These are phyloP conservation scores for Calycina herbarum DNA, from an alignment of 2,329 filamentous ascomycete species.

Conservation along the genomic window DNA sequence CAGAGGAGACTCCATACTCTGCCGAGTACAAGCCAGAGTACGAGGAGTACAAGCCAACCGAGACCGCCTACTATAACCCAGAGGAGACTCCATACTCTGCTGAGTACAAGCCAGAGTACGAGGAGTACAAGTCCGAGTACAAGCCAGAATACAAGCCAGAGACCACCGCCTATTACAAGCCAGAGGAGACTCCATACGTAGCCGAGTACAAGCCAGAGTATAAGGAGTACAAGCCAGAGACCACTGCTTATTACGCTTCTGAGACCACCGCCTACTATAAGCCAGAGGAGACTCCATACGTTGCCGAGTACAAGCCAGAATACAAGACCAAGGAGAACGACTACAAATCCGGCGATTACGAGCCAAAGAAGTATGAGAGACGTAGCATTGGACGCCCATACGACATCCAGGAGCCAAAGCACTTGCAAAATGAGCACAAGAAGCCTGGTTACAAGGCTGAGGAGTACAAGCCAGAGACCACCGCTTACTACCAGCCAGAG, in stretches of 20 bases:
- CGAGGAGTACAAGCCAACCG: background rate
- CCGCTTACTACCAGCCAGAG: too few species aligned
- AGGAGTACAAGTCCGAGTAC: background rate
- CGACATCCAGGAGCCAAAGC: too few species aligned
- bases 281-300: background rate
- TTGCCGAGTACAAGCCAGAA: background rate
- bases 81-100: background rate
- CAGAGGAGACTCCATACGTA: background rate
- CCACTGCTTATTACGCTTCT: too few species aligned
- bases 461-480: too few species aligned
- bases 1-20: background rate
- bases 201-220: background rate
- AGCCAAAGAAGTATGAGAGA: background rate
- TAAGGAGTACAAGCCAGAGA: too few species aligned
- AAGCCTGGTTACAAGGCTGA: too few species aligned
- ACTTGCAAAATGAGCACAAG: too few species aligned
- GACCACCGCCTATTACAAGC: background rate
- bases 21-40: background rate
- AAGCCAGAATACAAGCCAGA: background rate
- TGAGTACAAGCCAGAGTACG: background rate
- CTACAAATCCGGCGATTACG: background rate
- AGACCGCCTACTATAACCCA: background rate
- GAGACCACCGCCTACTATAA: background rate
- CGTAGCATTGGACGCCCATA: too few species aligned
- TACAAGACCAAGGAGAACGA: background rate